phyloP scores from a whole-genome alignment of 495 filamentous ascomycete species.

The Lepidopterella palustris region DNA sequence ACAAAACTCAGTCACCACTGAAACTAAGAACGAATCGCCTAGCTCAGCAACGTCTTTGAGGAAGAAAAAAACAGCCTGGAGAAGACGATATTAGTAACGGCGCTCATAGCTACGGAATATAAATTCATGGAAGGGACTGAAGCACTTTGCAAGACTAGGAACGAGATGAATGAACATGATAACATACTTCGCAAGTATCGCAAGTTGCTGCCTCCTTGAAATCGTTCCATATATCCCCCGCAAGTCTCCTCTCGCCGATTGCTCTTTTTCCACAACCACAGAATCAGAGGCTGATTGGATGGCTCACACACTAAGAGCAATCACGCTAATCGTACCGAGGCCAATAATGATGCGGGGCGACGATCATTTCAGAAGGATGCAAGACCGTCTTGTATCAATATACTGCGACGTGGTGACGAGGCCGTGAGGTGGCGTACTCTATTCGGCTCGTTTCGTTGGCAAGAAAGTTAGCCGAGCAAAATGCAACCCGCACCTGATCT shows the following conservation, averaged over 20 bases:
- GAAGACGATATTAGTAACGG: too few species aligned
- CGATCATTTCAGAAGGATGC: neutral
- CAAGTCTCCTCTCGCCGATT: neutral
- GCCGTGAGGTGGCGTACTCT: neutral
- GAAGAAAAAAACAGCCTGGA: conserved; percentile 22
- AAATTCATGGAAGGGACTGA: too few species aligned
- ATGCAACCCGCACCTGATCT: too few species aligned
- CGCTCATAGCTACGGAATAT: too few species aligned
- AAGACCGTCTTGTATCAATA: neutral
- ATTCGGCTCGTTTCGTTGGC: neutral
- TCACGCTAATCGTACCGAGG: neutral
- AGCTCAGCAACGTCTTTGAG: conserved; percentile 43
- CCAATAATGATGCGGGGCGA: neutral
- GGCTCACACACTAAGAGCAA: neutral
- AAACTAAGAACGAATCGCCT: conserved; percentile 41
- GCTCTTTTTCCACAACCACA: neutral
- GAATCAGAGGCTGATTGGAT: neutral
- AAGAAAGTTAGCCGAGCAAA: too few species aligned
- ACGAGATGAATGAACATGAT: neutral
- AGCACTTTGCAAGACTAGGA: conserved; percentile 31
- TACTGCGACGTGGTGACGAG: too few species aligned
- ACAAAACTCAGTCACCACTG: conserved; percentile 43
- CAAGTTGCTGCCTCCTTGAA: conserved; percentile 43
- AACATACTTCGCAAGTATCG: conserved; percentile 43
- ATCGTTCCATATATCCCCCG: conserved; percentile 33